These are phyloP conservation scores for Heliosperma pusillum DNA, from an alignment of 148 eudicot species.

Conservation along the genomic window DNA sequence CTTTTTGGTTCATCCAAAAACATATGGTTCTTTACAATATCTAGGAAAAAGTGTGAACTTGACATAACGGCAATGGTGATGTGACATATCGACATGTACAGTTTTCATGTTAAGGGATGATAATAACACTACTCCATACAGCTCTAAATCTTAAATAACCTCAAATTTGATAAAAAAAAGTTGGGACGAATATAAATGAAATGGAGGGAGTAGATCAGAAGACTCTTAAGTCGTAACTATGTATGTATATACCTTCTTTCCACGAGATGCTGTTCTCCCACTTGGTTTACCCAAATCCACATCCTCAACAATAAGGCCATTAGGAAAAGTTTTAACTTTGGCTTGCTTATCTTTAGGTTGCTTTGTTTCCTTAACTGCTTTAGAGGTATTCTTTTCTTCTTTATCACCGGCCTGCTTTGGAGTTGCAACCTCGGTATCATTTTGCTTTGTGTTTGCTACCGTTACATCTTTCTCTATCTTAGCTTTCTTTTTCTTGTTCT, in stretches of 20 bases:
- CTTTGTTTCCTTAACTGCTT: slow-evolving; percentile 31
- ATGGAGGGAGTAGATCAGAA: background rate
- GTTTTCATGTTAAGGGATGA: background rate
- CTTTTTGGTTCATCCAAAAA: no score
- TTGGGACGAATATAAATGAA: background rate
- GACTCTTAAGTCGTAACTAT: background rate
- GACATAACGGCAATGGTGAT: no score
- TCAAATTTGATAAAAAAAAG: background rate
- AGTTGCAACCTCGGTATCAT: background rate
- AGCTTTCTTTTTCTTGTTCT: slow-evolving; percentile 56
- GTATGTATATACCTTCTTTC: slow-evolving; percentile 52
- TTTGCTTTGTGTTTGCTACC: slow-evolving; percentile 9
- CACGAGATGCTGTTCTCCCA: slow-evolving; percentile 70
- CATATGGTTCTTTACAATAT: no score
- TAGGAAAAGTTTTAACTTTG: slow-evolving; percentile 54
- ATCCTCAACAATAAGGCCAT: slow-evolving; percentile 71
- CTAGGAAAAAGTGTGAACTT: no score
- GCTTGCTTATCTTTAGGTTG: slow-evolving; percentile 43
- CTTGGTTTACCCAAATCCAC: slow-evolving; percentile 54
- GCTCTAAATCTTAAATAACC: background rate
- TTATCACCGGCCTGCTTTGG: slow-evolving; percentile 20
- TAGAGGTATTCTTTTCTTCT: slow-evolving; percentile 29
- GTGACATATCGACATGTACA: no score
- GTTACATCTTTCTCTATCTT: slow-evolving; percentile 41
- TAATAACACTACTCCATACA: background rate